These are phyloP conservation scores for Endoconidiophora polonica DNA, from an alignment of 2,329 filamentous ascomycete genomes.

Conservation along the genomic window DNA sequence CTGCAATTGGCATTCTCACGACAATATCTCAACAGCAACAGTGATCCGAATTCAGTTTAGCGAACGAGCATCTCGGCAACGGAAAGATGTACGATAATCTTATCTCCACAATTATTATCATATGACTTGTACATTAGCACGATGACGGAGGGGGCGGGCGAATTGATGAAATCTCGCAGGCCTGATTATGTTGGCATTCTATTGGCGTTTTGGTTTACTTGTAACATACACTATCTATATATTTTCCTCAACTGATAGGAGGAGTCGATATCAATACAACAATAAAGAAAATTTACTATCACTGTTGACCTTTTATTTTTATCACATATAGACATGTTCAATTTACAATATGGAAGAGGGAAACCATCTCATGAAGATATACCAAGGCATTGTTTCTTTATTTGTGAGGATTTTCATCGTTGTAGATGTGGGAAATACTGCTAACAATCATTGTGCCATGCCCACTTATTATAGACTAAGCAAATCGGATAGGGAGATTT, in stretches of 20 bases:
- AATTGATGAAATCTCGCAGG: too few species aligned
- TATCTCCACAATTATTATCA: not conserved
- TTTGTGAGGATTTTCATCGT: not conserved
- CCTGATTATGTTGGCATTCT: not conserved
- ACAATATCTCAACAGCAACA: not conserved
- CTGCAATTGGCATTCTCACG: too few species aligned
- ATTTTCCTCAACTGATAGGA: not conserved
- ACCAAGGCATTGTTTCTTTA: not conserved
- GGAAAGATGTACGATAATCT: too few species aligned
- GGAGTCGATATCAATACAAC: not conserved
- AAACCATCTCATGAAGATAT: too few species aligned
- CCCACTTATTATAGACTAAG: conserved; percentile 16
- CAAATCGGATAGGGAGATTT: conserved; percentile 22
- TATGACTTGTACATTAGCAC: conserved; percentile 6
- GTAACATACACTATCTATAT: not conserved
- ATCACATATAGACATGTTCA: too few species aligned
- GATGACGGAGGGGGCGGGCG: not conserved
- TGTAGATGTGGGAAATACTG: too few species aligned
- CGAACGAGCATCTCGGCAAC: not conserved
- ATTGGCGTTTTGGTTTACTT: not conserved
- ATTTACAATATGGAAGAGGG: too few species aligned
- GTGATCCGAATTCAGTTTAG: not conserved
- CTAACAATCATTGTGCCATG: not conserved
- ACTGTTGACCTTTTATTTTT: too few species aligned
- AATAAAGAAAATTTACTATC: not conserved